phyloP scores from a whole-genome alignment of 23 red algal species.

The Gracilaria domingensis region DNA sequence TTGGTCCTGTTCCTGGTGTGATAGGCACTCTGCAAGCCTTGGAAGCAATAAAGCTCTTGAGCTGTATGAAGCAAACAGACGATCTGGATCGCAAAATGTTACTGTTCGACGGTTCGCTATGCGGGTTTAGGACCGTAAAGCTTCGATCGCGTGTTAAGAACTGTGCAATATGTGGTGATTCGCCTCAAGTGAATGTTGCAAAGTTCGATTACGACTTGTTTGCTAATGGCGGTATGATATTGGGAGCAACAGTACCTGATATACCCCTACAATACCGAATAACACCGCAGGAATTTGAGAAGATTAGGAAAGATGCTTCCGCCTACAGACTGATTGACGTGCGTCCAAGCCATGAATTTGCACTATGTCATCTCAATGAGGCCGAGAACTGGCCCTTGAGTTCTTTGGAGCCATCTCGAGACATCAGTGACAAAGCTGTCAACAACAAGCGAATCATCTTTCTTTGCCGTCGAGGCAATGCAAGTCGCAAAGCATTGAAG shows the following conservation, averaged over 20 bases:
- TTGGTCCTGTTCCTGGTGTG: conserved; percentile 93
- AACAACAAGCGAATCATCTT: conserved; percentile 11
- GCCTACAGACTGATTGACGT: conserved; percentile 75
- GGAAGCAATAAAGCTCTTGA: conserved; percentile 85
- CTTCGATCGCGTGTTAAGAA: conserved; percentile 52
- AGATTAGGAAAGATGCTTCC: conserved; percentile 5
- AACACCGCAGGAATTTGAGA: conserved; percentile 17
- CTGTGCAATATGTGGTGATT: conserved; percentile 69
- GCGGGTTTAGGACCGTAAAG: conserved; percentile 70
- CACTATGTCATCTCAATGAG: conserved; percentile 77
- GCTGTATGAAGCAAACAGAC: conserved; percentile 21
- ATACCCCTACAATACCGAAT: conserved; percentile 23
- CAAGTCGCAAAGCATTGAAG: conserved; percentile 36
- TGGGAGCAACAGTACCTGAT: not conserved
- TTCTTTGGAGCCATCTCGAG: conserved; percentile 25
- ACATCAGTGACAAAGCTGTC: not conserved
- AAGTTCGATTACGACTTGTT: conserved; percentile 81
- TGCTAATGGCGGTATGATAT: conserved; percentile 4
- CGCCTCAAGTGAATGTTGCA: conserved; percentile 20
- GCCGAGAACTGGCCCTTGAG: conserved; percentile 69
- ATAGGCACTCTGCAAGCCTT: conserved; percentile 91
- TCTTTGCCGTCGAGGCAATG: conserved; percentile 58
- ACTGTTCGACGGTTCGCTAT: conserved; percentile 77
- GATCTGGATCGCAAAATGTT: conserved; percentile 73
- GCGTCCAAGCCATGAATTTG: conserved; percentile 78